Evolutionary conservation across 805 yeast species (phyloP), one percentile per base, ranked within the genome.

Genomic region (Hanseniaspora vineae): DNA sequence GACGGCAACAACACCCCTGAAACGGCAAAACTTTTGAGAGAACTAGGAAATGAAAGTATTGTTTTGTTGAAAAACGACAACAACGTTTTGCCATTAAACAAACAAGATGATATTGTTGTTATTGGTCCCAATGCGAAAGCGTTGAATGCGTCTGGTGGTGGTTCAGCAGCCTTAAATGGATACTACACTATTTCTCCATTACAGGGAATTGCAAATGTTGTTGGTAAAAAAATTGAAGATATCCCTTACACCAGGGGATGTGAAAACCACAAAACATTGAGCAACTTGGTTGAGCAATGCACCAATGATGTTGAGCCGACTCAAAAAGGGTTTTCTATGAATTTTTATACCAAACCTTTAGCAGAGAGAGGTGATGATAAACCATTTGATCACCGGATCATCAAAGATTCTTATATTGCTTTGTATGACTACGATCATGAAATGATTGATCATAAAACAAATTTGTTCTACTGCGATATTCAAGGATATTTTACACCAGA

Each of bases 101-200:
- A 66, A 52, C 49, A 54, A 6, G 68, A 68, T 44, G 66, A 57
- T 11, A 65, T 70, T 33, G 75, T 77, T 1, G 72, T 79, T 17
- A 73, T 79, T 55, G 85, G 84, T 2, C 81, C 82, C 35, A 76
- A 74, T 51, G 81, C 77, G 29, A 73, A 68, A 52, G 52, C 47
- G 17, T 59, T 57, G 43, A 65, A 77, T 6, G 69, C 71, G 39
- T 71, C 77, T 20, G 83, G 84, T 49, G 84, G 84, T 52, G 84
- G 84, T 8, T 77, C 81, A 18, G 81, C 82, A 35, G 65, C 77
- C 11, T 61, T 75, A 52, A 59, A 61, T 19, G 70, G 78, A 4
- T 69, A 73, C 55, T 73, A 75, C 57, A 62, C 67, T 14, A 66
- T 73, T 9, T 61, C 77, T 13, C 78, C 79, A 3, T 69, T 58